Evolutionary conservation across 306 rosid species (phyloP).

Genomic region (Acacia crassicarpa): DNA sequence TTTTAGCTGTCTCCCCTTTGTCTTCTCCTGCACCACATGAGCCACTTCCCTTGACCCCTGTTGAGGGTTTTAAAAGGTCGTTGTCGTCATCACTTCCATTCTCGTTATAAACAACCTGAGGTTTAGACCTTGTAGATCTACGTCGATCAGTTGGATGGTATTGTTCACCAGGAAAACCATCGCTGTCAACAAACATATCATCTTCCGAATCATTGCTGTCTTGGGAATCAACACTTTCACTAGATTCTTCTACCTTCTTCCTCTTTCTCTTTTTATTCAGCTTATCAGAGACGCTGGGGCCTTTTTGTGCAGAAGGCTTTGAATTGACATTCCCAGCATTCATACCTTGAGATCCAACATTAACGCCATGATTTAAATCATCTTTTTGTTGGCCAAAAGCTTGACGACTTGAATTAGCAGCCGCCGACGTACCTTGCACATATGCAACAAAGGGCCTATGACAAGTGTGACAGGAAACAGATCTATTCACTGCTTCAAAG

Average conservation of each 20-base stretch:
- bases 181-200: slow-evolving; percentile 34
- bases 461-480: slow-evolving; percentile 73
- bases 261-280: slow-evolving; percentile 53
- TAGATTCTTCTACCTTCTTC: slow-evolving; percentile 49
- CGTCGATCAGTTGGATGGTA: slow-evolving; percentile 42
- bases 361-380: slow-evolving; percentile 37
- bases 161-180: slow-evolving; percentile 40
- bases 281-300: slow-evolving; percentile 39
- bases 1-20: slow-evolving; percentile 36
- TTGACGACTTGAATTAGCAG: slow-evolving; percentile 47
- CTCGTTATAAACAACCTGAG: slow-evolving; percentile 71
- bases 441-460: slow-evolving; percentile 58
- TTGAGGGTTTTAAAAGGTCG: slow-evolving; percentile 19
- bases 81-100: slow-evolving; percentile 62
- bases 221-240: slow-evolving; percentile 57
- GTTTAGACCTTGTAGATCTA: slow-evolving; percentile 74
- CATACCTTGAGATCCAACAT: slow-evolving; percentile 42
- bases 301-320: slow-evolving; percentile 31
- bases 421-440: slow-evolving; percentile 34
- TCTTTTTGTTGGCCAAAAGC: slow-evolving; percentile 47
- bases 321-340: slow-evolving; percentile 34
- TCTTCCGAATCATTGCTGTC: slow-evolving; percentile 67
- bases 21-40: slow-evolving; percentile 34
- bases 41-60: slow-evolving; percentile 48
- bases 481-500: slow-evolving; percentile 54